Conservation (phyloP, 2,329 filamentous ascomycete genomes). For the Neopestalotiopsis sp. region DNA sequence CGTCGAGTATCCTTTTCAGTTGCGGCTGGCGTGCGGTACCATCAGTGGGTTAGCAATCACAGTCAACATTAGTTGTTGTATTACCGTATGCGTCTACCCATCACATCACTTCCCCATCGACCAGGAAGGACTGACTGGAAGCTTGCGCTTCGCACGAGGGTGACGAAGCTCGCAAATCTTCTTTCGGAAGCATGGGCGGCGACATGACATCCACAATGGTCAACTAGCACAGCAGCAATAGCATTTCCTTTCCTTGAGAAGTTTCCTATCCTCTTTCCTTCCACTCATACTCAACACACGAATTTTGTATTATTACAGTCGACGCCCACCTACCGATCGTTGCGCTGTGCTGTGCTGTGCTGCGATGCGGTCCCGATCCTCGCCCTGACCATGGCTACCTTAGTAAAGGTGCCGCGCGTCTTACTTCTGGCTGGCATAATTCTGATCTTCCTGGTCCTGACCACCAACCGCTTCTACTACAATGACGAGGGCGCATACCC, state of each 20-base stretch:
- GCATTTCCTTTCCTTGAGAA: no score
- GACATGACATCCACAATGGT: no score
- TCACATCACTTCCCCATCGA: not conserved
- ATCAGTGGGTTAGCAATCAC: not conserved
- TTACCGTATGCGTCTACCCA: not conserved
- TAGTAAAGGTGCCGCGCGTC: conserved; percentile 31
- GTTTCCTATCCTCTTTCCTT: no score
- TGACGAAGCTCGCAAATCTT: no score
- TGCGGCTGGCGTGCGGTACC: not conserved
- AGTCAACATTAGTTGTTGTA: not conserved
- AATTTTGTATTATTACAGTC: not conserved
- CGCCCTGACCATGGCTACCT: conserved; percentile 35
- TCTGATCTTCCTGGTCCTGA: conserved; percentile 31
- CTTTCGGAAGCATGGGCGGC: no score
- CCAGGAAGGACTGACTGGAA: no score
- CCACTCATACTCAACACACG: not conserved
- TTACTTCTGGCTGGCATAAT: conserved; percentile 30
- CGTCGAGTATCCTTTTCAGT: not conserved
- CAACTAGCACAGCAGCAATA: no score
- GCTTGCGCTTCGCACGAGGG: no score
- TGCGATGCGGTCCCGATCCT: conserved; percentile 34
- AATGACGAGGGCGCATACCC: conserved; percentile 23
- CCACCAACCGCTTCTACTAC: conserved; percentile 33
- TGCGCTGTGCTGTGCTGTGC: not conserved
- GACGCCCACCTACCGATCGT: not conserved